Percentiles rank a stretch among this genome's conserved stretches.
phyloP scores from a whole-genome alignment of 2,329 filamentous ascomycete species.

The Sarocladium kiliense region DNA sequence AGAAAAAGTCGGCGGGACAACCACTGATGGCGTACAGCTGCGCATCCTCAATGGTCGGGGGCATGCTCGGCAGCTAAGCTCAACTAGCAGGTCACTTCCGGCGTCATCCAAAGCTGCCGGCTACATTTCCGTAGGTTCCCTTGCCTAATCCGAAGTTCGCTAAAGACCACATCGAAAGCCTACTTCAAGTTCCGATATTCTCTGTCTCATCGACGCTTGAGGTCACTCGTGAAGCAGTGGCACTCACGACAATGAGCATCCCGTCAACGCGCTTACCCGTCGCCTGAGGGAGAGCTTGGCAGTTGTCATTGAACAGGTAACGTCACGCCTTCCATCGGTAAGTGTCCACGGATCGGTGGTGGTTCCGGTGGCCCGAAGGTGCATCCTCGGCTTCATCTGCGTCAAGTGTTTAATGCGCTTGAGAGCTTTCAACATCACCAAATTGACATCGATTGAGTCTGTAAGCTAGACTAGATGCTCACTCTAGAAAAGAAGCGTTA shows the following conservation, averaged over 20 bases:
- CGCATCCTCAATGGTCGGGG: background rate
- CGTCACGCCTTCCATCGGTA: background rate
- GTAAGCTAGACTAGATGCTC: too few relatives aligned
- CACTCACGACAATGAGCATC: background rate
- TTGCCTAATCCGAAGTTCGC: background rate
- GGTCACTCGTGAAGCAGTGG: too few relatives aligned
- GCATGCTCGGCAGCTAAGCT: constrained; percentile 2
- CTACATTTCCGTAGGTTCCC: background rate
- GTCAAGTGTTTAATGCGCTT: background rate
- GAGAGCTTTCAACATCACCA: background rate
- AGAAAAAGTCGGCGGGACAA: constrained; percentile 8
- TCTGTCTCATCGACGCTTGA: background rate
- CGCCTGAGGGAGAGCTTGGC: background rate
- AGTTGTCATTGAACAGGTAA: constrained; percentile 1
- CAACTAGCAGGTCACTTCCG: background rate
- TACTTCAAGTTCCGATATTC: background rate
- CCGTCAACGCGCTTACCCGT: background rate
- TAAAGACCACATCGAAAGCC: background rate
- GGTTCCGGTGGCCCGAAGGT: constrained; percentile 2
- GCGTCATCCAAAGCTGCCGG: background rate
- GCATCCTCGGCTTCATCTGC: background rate
- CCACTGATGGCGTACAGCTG: background rate
- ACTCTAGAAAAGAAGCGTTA: too few relatives aligned
- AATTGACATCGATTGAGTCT: too few relatives aligned
- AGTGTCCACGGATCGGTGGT: background rate